Base-by-base conservation (phyloP, 2,329 filamentous ascomycete genomes). In the Penicillium brevicompactum region DNA sequence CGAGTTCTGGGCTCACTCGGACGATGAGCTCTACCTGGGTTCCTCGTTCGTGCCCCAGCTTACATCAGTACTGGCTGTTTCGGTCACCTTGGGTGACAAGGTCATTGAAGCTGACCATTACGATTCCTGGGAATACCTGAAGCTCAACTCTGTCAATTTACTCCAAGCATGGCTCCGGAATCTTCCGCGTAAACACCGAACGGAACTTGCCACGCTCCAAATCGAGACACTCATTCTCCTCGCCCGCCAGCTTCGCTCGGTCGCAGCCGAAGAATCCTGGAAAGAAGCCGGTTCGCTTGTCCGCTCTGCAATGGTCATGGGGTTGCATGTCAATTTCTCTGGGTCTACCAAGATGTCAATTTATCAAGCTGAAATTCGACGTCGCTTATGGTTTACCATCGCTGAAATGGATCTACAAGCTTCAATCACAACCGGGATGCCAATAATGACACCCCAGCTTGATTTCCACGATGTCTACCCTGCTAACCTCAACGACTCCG, bases 321-420 rank as follows among this genome's bases (percentile, higher is more conserved):
- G 76, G 4, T 74, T 77, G 40, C 76, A 78, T 49, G 66, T 76
- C 7, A 71, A 78, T 27, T 69, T 72, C 2, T 66, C 68, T 11
- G 60, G 64, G 11, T 70, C 72, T 48, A 47, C 52, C 1, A 67
- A 70, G 2, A 69, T 78, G 3, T 63, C 71, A 1, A 61, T 65
- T 2, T 72, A 73, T 37, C 66, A 73, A 46, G 67, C 59, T 2
- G 74, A 76, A 50, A 68, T 70, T 49, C 67, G 74, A 9, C 64
- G 73, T 18, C 60, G 74, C 18, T 49, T 70, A 7, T 76, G 70
- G 70, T 58, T 78, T 8, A 63, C 74, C 22, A 70, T 74, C 5
- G 54, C 76, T 4, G 77, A 78, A 49, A 60, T 78, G 30, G 83
- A 85, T 64, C 71, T 83, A 2, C 67, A 76, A 30, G 60, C 71